phyloP scores from a whole-genome alignment of 768 basidiomycete genomes.

The Coprinopsis cinerea region DNA sequence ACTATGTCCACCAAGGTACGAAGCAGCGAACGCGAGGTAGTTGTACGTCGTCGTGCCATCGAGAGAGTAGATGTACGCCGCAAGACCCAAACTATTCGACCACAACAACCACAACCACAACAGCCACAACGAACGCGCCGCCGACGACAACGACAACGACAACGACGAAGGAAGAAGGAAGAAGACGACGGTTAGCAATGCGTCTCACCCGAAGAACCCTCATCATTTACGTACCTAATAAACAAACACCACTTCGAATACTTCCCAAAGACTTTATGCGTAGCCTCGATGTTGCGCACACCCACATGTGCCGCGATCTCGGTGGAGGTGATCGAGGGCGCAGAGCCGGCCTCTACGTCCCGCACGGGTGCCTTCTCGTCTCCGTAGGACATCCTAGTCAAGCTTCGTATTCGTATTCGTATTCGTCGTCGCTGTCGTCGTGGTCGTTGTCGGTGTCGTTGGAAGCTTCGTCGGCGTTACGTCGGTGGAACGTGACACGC shows the following conservation, averaged over 20 bases:
- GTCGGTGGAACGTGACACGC: too few species aligned
- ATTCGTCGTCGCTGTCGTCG: neutral
- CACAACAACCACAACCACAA: neutral
- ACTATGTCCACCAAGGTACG: constrained; percentile 46
- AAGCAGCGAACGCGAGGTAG: constrained; percentile 55
- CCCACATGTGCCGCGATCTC: constrained; percentile 30
- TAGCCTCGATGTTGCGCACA: constrained; percentile 44
- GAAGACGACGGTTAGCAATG: neutral
- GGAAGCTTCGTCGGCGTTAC: too few species aligned
- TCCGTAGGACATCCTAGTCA: constrained; percentile 14
- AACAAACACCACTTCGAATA: constrained; percentile 58
- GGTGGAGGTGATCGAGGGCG: constrained; percentile 2
- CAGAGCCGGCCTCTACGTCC: constrained; percentile 13
- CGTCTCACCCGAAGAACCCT: neutral
- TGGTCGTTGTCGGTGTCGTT: too few species aligned
- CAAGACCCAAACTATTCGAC: constrained; percentile 49
- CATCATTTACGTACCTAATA: constrained; percentile 37
- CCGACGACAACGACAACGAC: neutral
- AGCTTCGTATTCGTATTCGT: too few species aligned
- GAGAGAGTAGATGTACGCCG: constrained; percentile 73
- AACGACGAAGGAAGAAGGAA: neutral
- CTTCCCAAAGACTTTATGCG: constrained; percentile 44
- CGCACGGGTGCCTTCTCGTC: constrained; percentile 13
- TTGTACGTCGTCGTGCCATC: constrained; percentile 64
- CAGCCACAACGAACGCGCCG: neutral